Base-by-base conservation (phyloP, 2,329 filamentous ascomycete species). In the Penicillium sp. region DNA sequence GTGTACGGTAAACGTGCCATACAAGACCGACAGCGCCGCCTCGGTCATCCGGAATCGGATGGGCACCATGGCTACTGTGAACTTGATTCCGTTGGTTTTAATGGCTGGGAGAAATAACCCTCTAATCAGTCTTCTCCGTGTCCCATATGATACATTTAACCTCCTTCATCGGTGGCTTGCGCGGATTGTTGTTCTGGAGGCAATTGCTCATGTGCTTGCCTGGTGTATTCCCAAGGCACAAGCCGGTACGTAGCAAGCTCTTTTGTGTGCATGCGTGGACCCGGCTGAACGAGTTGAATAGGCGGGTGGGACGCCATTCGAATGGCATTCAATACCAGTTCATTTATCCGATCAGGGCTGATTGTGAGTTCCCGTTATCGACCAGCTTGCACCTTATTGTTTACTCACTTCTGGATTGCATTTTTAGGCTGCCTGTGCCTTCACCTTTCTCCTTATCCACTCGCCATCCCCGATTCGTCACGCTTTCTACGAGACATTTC, bases 401-500 rank as follows among this genome's bases (percentile, higher is more conserved):
- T 21, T 21, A 21, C 21, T 21, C 51, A 59, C 62, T 69, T 44
- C 17, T 45, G 21, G 21, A 21, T 2, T 21, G 21, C 21, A 21
- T 21, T 21, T 21, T 21, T 21, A 21, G 77, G 72, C 74, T 61
- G 70, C 70, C n/a, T 75, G 86, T 53, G 84, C 86, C 44, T 85
- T 97, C 73, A 69, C 86, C 44, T 73, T 91, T 51, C 82, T 98
- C 49, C 73, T 90, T 57, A 71, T 96, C 56, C 82, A 89, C 30
- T 90, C 92, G 8, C 81, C 91, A 57, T 93, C 92, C 2, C 90
- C 93, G 0, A 74, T 99, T 55, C 89, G 95, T 64, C 93, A 97
- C 76, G 93, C 93, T 46, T 97, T 97, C 75, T 98, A 99, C 81
- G 95, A 98, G 80, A 95, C 92, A 1, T 98, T 98, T 80, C 85